A percentile compares a stretch with the other conserved stretches of the same genome.
Conservation (phyloP, 768 basidiomycete genomes). For the Boletus patriciae region DNA sequence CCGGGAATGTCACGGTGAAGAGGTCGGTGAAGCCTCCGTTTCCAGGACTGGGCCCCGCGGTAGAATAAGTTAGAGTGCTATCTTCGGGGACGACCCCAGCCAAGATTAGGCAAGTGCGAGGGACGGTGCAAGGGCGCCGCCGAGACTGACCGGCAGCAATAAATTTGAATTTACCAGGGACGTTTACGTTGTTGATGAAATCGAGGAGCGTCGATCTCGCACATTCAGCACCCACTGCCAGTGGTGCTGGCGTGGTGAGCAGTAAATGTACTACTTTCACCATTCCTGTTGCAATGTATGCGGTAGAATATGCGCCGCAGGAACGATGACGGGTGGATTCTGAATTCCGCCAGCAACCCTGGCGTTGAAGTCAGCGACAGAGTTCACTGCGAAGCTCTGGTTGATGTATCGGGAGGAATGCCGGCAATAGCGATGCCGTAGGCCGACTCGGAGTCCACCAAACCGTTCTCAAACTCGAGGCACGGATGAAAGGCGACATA, state of each 20-base stretch:
- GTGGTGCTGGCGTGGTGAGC: background rate
- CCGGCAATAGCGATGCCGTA: conserved; percentile 15
- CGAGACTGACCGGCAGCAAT: conserved; percentile 15
- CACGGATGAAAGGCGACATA: conserved; percentile 12
- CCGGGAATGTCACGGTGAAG: conserved; percentile 1
- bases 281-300: conserved; percentile 5
- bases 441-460: background rate
- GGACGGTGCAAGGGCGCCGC: conserved; percentile 10
- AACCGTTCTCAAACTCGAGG: conserved; percentile 12
- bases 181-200: conserved; percentile 3
- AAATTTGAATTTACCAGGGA: background rate
- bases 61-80: conserved; percentile 39
- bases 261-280: background rate
- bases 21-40: conserved; percentile 1
- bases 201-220: conserved; percentile 7
- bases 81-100: conserved; percentile 2
- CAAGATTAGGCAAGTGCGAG: conserved; percentile 9
- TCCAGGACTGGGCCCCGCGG: conserved; percentile 14
- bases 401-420: background rate
- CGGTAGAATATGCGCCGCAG: background rate
- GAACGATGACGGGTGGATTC: background rate
- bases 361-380: conserved; percentile 8
- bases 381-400: conserved; percentile 5
- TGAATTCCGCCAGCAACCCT: conserved; percentile 10
- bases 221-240: background rate